Evolutionary conservation across 768 basidiomycete species (phyloP).

Genomic region (Rickenella mellea): DNA sequence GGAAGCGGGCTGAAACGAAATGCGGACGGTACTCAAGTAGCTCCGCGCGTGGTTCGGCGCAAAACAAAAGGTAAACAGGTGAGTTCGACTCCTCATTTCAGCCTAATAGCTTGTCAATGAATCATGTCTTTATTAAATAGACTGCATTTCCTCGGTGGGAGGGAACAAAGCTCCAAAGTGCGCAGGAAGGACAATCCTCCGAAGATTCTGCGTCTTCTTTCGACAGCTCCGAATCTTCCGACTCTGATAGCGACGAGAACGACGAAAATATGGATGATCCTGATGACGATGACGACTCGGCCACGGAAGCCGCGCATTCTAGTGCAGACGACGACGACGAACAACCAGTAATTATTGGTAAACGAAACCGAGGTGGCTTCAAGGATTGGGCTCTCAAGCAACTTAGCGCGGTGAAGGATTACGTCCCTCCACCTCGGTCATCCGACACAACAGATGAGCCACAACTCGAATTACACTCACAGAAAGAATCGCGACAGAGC

Average conservation of each 20-base stretch:
- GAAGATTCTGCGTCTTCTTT: constrained; percentile 51
- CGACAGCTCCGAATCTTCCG: constrained; percentile 74
- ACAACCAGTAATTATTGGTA: constrained; percentile 18
- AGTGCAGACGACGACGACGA: constrained; percentile 11
- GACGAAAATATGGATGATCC: constrained; percentile 5
- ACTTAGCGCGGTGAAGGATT: constrained; percentile 40
- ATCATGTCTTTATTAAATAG: constrained; percentile 14
- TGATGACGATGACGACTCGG: constrained; percentile 16
- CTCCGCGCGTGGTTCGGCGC: constrained; percentile 36
- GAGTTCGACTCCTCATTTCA: constrained; percentile 10
- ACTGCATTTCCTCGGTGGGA: constrained; percentile 45
- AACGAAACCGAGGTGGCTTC: constrained; percentile 47
- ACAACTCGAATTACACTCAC: constrained; percentile 31
- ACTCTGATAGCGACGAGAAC: constrained; percentile 25
- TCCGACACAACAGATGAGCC: constrained; percentile 8
- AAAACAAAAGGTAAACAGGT: constrained; percentile 38
- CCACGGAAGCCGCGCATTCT: constrained; percentile 10
- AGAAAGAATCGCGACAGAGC: constrained; percentile 25
- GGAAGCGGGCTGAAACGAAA: constrained; percentile 63
- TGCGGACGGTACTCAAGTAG: constrained; percentile 46
- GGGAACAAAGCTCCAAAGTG: constrained; percentile 17
- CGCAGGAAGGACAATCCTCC: constrained; percentile 15
- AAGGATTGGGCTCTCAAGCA: constrained; percentile 88
- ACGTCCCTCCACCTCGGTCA: constrained; percentile 18
- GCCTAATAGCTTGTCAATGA: constrained; percentile 1